Conservation (phyloP, 1,139 yeast genomes). For the Kluyveromyces marxianus region DNA sequence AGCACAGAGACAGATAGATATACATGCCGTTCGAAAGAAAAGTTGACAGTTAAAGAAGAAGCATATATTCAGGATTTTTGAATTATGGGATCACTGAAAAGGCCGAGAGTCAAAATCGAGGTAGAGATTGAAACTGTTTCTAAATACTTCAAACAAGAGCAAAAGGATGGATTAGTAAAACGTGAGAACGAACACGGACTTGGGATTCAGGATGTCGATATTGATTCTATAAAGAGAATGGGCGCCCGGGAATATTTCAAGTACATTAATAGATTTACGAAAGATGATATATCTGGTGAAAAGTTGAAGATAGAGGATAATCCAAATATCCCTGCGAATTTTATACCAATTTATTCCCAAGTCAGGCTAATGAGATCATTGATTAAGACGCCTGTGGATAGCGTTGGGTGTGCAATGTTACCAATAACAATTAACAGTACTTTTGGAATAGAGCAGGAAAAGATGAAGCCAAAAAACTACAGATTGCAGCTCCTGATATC, state of each 20-base stretch:
- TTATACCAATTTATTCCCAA: slow-evolving; percentile 50
- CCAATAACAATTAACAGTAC: slow-evolving; percentile 41
- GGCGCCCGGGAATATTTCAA: slow-evolving; percentile 22
- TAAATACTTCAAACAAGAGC: slow-evolving; percentile 18
- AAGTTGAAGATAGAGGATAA: slow-evolving; percentile 3
- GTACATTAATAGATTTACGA: slow-evolving; percentile 20
- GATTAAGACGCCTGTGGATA: slow-evolving; percentile 74
- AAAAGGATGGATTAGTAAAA: not conserved
- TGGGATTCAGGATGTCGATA: slow-evolving; percentile 13
- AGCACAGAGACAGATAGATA: no score
- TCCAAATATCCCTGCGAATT: slow-evolving; percentile 37
- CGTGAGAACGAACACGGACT: not conserved
- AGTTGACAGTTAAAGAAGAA: no score
- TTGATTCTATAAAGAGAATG: slow-evolving; percentile 23
- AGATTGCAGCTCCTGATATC: slow-evolving; percentile 73
- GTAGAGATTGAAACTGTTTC: slow-evolving; percentile 11
- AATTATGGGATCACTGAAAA: slow-evolving; percentile 7
- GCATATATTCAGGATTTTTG: no score
- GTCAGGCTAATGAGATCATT: slow-evolving; percentile 59
- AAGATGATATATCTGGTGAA: slow-evolving; percentile 13
- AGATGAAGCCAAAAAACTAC: slow-evolving; percentile 38
- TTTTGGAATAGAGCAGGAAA: slow-evolving; percentile 17
- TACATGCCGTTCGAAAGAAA: no score
- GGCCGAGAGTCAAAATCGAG: slow-evolving; percentile 12
- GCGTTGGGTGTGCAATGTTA: slow-evolving; percentile 77